Evolutionary conservation across 768 basidiomycete species (phyloP).

Genomic region (Collybia nuda): DNA sequence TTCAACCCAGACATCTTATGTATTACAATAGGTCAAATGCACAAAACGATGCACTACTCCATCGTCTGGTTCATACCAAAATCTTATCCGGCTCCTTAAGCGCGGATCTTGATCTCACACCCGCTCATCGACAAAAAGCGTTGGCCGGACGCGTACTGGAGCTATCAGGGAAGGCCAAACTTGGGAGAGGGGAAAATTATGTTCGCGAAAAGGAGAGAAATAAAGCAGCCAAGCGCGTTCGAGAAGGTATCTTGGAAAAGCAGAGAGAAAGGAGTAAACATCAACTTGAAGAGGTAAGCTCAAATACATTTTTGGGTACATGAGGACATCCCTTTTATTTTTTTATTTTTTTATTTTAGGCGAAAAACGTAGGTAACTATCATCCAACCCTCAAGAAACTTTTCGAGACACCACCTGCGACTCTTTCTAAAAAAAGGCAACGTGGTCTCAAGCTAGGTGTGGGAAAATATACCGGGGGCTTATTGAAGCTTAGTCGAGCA

Average conservation of each 20-base stretch:
- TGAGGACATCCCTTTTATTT: background rate
- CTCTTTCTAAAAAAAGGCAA: constrained; percentile 46
- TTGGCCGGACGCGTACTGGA: constrained; percentile 78
- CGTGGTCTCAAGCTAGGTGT: constrained; percentile 78
- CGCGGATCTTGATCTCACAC: constrained; percentile 56
- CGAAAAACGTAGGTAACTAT: constrained; percentile 83
- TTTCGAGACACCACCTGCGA: constrained; percentile 39
- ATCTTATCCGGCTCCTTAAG: constrained; percentile 74
- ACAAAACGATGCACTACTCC: constrained; percentile 77
- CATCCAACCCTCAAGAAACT: constrained; percentile 75
- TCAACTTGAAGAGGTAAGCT: constrained; percentile 66
- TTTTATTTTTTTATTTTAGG: constrained; percentile 37
- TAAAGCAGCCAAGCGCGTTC: constrained; percentile 68
- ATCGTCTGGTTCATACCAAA: constrained; percentile 78
- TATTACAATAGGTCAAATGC: constrained; percentile 57
- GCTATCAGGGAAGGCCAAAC: constrained; percentile 60
- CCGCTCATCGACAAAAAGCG: constrained; percentile 72
- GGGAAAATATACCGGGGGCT: constrained; percentile 71
- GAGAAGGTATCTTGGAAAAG: constrained; percentile 68
- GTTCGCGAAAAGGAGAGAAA: constrained; percentile 65
- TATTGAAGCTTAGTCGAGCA: constrained; percentile 58
- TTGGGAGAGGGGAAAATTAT: constrained; percentile 72
- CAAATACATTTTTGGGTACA: constrained; percentile 11
- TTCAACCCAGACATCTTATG: background rate
- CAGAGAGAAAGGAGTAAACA: constrained; percentile 54